Evolutionary conservation across 805 yeast species (phyloP), one percentile per base, ranked within the genome.

Genomic region (Sugiyamaella marilandica): DNA sequence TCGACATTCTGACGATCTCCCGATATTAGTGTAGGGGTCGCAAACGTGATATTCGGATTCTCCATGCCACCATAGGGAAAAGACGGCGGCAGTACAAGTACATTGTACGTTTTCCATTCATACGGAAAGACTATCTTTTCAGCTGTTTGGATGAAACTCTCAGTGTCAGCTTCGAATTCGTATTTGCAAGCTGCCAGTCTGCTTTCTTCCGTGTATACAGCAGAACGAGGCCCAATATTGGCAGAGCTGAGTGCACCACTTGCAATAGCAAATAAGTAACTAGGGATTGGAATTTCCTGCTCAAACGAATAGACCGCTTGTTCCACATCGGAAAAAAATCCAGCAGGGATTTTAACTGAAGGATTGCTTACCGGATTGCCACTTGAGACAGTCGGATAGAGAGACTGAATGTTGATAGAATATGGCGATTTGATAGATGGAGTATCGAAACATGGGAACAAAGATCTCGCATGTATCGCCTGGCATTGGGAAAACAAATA

Each of bases 41-140:
- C 91, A 70, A 88, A 88, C 0, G 96, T 88, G 68, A 88, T 82
- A 64, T 89, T 88, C 55, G 96, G 95, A 64, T 88, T 87, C 71
- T 90, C 96, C 96, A 90, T 90, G 51, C 97, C 97, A 57, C 96
- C 96, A 63, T 87, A 90, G 2, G 96, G 95, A 70, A 79, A 80
- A 1, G 81, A 80, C 51, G 83, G 78, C 2, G 95, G 96, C 58
- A 89, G 79, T 32, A 90, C 82, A 39, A 90, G 74, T 31, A 88
- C 85, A 64, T 89, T 91, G 67, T 85, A 90, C 36, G 81, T 82
- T 53, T 80, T 77, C 96, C 96, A 90, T 63, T 87, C 94, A 68
- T 90, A 90, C 1, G 81, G 79, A 63, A 84, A 87, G 14, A 87
- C 83, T 43, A 87, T 71, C 24, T 76, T 71, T 68, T 90, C 97